A percentile compares a stretch with the other conserved stretches of the same genome.
These are phyloP conservation scores for Phytophthora ramorum DNA, from an alignment of 352 stramenopile genomes.

Conservation along the genomic window DNA sequence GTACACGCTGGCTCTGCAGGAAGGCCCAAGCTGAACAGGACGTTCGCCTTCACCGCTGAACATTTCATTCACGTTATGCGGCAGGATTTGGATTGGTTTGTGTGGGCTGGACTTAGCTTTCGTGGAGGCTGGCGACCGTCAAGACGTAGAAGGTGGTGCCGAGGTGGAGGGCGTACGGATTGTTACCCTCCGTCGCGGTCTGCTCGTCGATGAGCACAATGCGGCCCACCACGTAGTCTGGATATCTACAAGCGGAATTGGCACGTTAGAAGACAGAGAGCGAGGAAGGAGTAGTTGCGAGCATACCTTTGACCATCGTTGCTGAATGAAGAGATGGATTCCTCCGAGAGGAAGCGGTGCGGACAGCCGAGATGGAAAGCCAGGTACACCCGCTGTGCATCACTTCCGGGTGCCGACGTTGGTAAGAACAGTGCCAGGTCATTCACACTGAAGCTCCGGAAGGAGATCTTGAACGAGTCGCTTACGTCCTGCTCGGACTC, in stretches of 20 bases:
- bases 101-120: constrained; percentile 52
- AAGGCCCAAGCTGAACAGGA: constrained; percentile 26
- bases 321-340: constrained; percentile 90
- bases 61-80: constrained; percentile 45
- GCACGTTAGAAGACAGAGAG: constrained; percentile 3
- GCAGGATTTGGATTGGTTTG: constrained; percentile 10
- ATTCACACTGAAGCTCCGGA: constrained; percentile 83
- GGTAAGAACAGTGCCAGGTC: constrained; percentile 87
- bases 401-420: constrained; percentile 79
- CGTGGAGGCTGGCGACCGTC: constrained; percentile 84
- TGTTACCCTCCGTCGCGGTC: constrained; percentile 78
- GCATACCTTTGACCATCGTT: constrained; percentile 80
- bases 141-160: constrained; percentile 89
- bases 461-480: constrained; percentile 89
- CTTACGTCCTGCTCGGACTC: constrained; percentile 62
- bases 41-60: constrained; percentile 29
- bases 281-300: not conserved
- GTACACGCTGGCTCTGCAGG: constrained; percentile 35
- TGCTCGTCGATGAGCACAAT: constrained; percentile 91
- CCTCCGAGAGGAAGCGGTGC: constrained; percentile 87
- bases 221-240: constrained; percentile 87
- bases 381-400: constrained; percentile 82
- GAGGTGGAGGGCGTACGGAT: constrained; percentile 79
- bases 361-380: constrained; percentile 88
- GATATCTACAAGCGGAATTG: constrained; percentile 61